Evolutionary conservation across 2,329 filamentous ascomycete genomes (phyloP).

Genomic region (Fusarium fujikuroi): DNA sequence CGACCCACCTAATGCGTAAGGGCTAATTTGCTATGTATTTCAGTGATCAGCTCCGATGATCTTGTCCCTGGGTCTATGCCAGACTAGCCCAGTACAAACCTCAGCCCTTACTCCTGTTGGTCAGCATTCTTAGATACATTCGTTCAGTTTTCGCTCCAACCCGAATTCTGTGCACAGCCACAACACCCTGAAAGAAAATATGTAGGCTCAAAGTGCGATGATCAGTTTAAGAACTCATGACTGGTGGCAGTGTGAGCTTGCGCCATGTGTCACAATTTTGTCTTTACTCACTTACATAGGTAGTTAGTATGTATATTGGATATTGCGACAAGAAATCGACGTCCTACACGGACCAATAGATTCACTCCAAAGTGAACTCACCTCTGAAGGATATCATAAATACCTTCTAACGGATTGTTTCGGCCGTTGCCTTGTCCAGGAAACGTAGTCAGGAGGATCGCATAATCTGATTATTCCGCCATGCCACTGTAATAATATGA

Average conservation of each 20-base stretch:
- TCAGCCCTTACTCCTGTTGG: slow-evolving; percentile 3
- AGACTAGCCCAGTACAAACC: not conserved
- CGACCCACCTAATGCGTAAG: not conserved
- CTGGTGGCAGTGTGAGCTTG: slow-evolving; percentile 3
- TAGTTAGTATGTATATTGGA: not conserved
- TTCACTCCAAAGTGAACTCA: not conserved
- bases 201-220: not conserved
- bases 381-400: not conserved
- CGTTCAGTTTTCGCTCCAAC: not conserved
- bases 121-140: not conserved
- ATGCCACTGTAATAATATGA: not conserved
- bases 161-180: slow-evolving; percentile 13
- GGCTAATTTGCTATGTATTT: not conserved
- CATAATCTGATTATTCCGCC: not conserved
- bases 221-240: not conserved
- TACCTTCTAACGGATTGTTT: not conserved
- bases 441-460: not conserved
- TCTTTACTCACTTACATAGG: not conserved
- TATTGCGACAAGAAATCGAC: not conserved
- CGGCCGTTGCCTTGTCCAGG: not conserved
- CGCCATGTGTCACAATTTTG: not conserved
- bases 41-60: not conserved
- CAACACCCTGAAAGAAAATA: not conserved
- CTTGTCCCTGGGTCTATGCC: not conserved
- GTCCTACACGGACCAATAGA: not conserved